Evolutionary conservation across 805 yeast genomes (phyloP), one percentile per base, ranked within the genome.

Genomic region (Yamadazyma tumulicola): DNA sequence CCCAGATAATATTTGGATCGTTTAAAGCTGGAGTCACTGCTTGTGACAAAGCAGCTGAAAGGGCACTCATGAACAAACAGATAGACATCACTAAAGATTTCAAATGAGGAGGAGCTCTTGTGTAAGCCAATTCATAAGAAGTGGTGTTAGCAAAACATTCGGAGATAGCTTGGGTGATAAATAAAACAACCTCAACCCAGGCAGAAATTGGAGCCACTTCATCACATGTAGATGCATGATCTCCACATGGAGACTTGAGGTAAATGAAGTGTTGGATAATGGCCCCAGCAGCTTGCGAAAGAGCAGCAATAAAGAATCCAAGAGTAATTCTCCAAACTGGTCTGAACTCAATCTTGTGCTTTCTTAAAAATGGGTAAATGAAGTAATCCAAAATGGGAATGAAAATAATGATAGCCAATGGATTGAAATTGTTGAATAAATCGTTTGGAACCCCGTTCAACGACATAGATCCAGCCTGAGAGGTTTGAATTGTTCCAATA

Each of bases 401-500:
- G 39, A 71, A 56, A 32, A 73, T 59, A 41, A 74, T 70, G 45
- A 74, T 74, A 12, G 78, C 67, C 39, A 74, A 59, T 29, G 76
- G 77, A 46, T 74, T 74, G 59, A 74, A 72, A 48, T 72, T 74
- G 43, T 59, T 66, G 58, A 73, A 70, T 47, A 74, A 63, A 61
- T 75, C 79, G 47, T 74, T 74, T 40, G 79, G 79, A 45, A 74
- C 75, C 31, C 76, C 75, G 19, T 69, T 56, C 18, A 71, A 58
- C 8, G 64, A 52, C 79, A 74, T 71, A 20, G 75, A 64, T 41
- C 75, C 76, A 30, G 78, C 77, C 52, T 73, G 78, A 3, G 76
- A 69, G 38, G 66, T 72, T 48, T 67, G 74, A 42, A 57, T 52
- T 25, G 69, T 55, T 18, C 75, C 75, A 47, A 72, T 59, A 42